These are phyloP conservation scores for Sarocladium brachiariae DNA, from an alignment of 2,329 filamentous ascomycete species.

Conservation along the genomic window DNA sequence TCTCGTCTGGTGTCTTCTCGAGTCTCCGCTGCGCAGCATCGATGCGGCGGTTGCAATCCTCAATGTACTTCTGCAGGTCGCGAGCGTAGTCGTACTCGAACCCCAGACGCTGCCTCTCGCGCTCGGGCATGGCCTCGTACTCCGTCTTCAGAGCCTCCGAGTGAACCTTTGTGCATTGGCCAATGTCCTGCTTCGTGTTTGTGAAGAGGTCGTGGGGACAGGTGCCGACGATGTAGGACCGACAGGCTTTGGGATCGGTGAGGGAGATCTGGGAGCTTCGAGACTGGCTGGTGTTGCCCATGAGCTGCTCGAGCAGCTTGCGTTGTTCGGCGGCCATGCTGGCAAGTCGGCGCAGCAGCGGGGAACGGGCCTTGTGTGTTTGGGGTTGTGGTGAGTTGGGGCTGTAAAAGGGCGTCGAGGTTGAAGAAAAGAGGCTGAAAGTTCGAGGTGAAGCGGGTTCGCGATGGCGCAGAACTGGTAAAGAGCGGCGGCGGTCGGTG, in stretches of 20 bases:
- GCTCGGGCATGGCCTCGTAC: conserved; percentile 67
- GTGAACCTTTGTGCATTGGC: conserved; percentile 81
- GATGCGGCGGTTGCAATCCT: conserved; percentile 92
- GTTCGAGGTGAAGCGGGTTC: background rate
- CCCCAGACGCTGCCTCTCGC: conserved; percentile 70
- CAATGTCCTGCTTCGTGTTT: conserved; percentile 96
- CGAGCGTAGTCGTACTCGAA: conserved; percentile 97
- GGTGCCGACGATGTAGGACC: conserved; percentile 85
- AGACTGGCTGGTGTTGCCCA: conserved; percentile 67
- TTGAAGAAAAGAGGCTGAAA: background rate
- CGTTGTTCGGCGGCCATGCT: conserved; percentile 93
- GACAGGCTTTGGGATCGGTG: conserved; percentile 88
- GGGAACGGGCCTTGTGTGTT: background rate
- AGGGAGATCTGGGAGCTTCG: conserved; percentile 78
- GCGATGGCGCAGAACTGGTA: conserved; percentile 1
- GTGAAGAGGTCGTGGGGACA: conserved; percentile 99
- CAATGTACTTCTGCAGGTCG: conserved; percentile 93
- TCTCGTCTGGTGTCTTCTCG: conserved; percentile 97
- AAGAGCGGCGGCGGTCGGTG: background rate
- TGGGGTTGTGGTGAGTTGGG: conserved; percentile 1
- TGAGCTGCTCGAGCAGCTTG: conserved; percentile 96
- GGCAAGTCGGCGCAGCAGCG: conserved; percentile 1
- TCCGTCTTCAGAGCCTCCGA: conserved; percentile 82
- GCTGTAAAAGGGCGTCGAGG: background rate
- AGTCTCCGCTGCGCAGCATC: conserved; percentile 81